phyloP scores from a whole-genome alignment of 2,329 filamentous ascomycete species.

The Bipolaris cookei region DNA sequence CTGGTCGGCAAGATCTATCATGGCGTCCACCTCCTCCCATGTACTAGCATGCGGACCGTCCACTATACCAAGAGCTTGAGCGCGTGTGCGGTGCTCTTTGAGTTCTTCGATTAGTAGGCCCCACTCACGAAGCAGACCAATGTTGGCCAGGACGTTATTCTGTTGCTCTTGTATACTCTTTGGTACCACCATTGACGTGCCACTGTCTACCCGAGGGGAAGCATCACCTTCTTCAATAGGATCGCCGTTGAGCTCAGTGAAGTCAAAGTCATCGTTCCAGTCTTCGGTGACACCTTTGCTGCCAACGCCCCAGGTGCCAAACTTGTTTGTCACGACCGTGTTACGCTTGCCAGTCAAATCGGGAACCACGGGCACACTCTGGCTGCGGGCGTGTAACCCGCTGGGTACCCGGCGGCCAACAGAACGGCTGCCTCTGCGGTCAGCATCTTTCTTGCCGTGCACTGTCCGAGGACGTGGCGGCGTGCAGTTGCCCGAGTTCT shows the following conservation, averaged over 20 bases:
- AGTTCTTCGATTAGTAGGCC: conserved; percentile 82
- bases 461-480: conserved; percentile 74
- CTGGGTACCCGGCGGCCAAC: conserved; percentile 71
- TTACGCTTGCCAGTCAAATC: conserved; percentile 63
- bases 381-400: conserved; percentile 75
- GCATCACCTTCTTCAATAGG: conserved; percentile 39
- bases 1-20: conserved; percentile 80
- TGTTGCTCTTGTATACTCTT: conserved; percentile 81
- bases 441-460: conserved; percentile 75
- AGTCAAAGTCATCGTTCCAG: conserved; percentile 90
- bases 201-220: conserved; percentile 54
- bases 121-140: conserved; percentile 81
- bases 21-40: conserved; percentile 84
- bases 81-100: conserved; percentile 76
- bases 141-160: conserved; percentile 80
- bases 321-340: conserved; percentile 68
- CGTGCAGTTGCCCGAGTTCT: conserved; percentile 63
- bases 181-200: conserved; percentile 71
- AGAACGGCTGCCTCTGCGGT: conserved; percentile 72
- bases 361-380: conserved; percentile 76
- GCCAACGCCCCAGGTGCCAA: conserved; percentile 82
- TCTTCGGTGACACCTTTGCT: conserved; percentile 82
- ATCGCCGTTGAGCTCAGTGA: conserved; percentile 61
- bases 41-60: conserved; percentile 65
- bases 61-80: conserved; percentile 69